Evolutionary conservation across 805 yeast species (phyloP).

Genomic region (Teunomyces atbi): DNA sequence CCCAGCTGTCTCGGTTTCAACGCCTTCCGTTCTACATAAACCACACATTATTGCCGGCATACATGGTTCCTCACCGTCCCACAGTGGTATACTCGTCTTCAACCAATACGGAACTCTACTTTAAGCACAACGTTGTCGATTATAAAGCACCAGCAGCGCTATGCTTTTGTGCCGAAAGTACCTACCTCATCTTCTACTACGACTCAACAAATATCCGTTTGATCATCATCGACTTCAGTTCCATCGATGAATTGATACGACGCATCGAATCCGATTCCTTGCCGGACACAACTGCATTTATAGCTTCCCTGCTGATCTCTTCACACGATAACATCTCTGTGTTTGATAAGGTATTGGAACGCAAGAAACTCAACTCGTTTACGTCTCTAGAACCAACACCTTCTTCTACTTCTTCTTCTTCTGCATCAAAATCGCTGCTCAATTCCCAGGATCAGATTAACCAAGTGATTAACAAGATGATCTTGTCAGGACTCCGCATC

Average conservation of each 20-base stretch:
- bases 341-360: constrained; percentile 36
- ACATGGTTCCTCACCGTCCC: constrained; percentile 19
- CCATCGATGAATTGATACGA: constrained; percentile 1
- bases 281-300: neutral
- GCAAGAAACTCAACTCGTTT: constrained; percentile 14
- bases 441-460: constrained; percentile 27
- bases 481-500: constrained; percentile 41
- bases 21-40: constrained; percentile 15
- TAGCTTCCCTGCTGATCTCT: neutral
- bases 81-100: constrained; percentile 21
- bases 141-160: neutral
- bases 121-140: constrained; percentile 16
- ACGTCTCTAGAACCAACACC: constrained; percentile 7
- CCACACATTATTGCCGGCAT: constrained; percentile 22
- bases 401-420: constrained; percentile 11
- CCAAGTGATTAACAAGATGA: constrained; percentile 31
- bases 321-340: constrained; percentile 15
- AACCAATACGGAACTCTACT: constrained; percentile 17
- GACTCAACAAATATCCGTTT: constrained; percentile 14
- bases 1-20: neutral
- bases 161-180: constrained; percentile 9
- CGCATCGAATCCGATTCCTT: neutral
- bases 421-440: constrained; percentile 6
- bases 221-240: constrained; percentile 19
- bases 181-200: constrained; percentile 25